Conservation (phyloP, 768 basidiomycete species). For the Lactifluus subvellereus region DNA sequence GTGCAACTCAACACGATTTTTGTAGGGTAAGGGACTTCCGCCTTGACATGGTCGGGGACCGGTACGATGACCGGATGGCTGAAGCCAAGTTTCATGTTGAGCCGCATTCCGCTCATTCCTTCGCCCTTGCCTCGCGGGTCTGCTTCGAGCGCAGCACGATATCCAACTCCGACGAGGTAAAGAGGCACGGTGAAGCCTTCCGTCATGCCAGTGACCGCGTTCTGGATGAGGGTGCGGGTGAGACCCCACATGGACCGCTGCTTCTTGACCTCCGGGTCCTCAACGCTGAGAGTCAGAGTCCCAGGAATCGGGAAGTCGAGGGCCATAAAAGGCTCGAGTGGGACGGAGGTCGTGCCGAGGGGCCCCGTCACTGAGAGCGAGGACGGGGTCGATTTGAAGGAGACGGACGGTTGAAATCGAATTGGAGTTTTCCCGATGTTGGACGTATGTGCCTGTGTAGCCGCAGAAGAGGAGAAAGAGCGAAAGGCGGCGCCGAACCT, state of each 20-base stretch:
- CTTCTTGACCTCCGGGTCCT: constrained; percentile 60
- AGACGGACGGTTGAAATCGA: constrained; percentile 48
- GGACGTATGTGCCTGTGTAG: constrained; percentile 29
- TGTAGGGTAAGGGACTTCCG: constrained; percentile 74
- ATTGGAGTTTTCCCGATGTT: constrained; percentile 46
- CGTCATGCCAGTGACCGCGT: constrained; percentile 87
- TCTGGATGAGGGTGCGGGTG: constrained; percentile 81
- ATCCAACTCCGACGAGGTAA: constrained; percentile 92
- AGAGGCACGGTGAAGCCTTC: constrained; percentile 80
- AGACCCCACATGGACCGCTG: constrained; percentile 96
- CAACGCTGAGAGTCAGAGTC: constrained; percentile 37
- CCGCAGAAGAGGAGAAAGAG: constrained; percentile 16
- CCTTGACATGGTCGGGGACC: constrained; percentile 76
- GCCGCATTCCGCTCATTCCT: constrained; percentile 55
- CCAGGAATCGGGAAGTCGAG: constrained; percentile 33
- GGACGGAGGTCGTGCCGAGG: constrained; percentile 44
- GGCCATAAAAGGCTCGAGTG: constrained; percentile 43
- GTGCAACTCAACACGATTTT: constrained; percentile 78
- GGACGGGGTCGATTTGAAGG: constrained; percentile 34
- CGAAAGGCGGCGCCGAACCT: constrained; percentile 13
- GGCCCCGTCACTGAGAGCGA: constrained; percentile 53
- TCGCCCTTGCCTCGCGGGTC: constrained; percentile 55
- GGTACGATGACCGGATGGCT: constrained; percentile 82
- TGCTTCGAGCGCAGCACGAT: constrained; percentile 79
- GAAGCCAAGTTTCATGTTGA: constrained; percentile 91